These are phyloP conservation scores for Pistacia atlantica DNA, from an alignment of 345 rosid species.

Conservation along the genomic window DNA sequence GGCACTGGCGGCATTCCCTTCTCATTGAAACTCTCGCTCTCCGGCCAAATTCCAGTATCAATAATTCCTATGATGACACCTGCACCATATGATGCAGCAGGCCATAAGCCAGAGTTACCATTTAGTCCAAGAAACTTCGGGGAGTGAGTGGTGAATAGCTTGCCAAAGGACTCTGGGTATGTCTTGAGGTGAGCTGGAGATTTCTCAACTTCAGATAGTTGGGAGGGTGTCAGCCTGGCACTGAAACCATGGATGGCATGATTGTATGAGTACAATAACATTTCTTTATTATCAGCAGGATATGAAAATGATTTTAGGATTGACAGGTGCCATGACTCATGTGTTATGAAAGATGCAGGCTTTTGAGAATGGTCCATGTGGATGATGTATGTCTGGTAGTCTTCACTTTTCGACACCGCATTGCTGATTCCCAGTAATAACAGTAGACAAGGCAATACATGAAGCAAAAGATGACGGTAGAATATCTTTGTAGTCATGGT, in stretches of 20 bases:
- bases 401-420: slow-evolving; percentile 13
- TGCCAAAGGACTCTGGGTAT: slow-evolving; percentile 36
- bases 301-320: slow-evolving; percentile 22
- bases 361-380: slow-evolving; percentile 42
- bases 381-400: slow-evolving; percentile 34
- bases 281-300: slow-evolving; percentile 2
- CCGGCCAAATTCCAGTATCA: slow-evolving; percentile 42
- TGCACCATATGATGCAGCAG: slow-evolving; percentile 28
- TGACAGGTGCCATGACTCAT: slow-evolving; percentile 32
- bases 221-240: slow-evolving; percentile 47
- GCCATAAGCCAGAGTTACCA: slow-evolving; percentile 33
- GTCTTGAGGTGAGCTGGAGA: slow-evolving; percentile 44
- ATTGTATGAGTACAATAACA: slow-evolving; percentile 40
- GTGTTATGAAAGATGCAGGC: slow-evolving; percentile 35
- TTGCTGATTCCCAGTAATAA: neutral
- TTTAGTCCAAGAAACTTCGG: slow-evolving; percentile 43
- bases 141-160: slow-evolving; percentile 39
- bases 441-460: slow-evolving; percentile 11
- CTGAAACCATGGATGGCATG: slow-evolving; percentile 51
- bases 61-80: slow-evolving; percentile 39
- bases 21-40: slow-evolving; percentile 35
- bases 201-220: slow-evolving; percentile 38
- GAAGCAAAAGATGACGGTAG: neutral
- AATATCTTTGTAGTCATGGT: slow-evolving; percentile 6
- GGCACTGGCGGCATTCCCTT: slow-evolving; percentile 35